A percentile compares a stretch with the other conserved stretches of the same genome.
Conservation (phyloP, 345 rosid species). For the Citrus maxima region DNA sequence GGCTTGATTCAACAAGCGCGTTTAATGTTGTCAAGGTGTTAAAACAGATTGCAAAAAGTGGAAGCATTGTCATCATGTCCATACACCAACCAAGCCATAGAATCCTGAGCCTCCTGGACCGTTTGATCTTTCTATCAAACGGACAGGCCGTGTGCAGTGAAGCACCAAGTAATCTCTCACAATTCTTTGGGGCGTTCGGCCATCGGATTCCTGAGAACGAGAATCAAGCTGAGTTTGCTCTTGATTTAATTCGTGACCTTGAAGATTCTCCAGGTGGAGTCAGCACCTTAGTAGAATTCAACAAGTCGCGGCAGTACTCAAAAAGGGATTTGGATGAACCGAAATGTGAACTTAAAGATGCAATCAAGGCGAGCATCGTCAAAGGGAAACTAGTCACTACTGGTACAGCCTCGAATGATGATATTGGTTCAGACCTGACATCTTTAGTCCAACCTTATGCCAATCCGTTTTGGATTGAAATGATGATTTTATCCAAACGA, state of each 20-base stretch:
- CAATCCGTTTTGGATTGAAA: constrained; percentile 77
- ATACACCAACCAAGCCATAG: constrained; percentile 93
- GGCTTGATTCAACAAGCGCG: constrained; percentile 90
- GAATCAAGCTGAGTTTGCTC: constrained; percentile 77
- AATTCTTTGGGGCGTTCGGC: constrained; percentile 64
- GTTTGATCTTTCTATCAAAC: constrained; percentile 70
- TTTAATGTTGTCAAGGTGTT: constrained; percentile 88
- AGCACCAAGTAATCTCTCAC: constrained; percentile 51
- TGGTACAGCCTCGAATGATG: neutral
- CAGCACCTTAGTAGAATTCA: constrained; percentile 64
- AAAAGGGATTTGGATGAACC: constrained; percentile 17
- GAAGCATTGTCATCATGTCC: constrained; percentile 90
- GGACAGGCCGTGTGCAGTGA: constrained; percentile 78
- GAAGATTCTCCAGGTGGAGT: constrained; percentile 76
- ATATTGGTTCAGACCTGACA: constrained; percentile 21
- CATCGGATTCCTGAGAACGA: constrained; percentile 86
- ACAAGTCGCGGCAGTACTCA: constrained; percentile 49
- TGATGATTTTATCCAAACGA: constrained; percentile 63
- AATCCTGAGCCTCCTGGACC: constrained; percentile 66
- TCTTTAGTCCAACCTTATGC: constrained; percentile 67
- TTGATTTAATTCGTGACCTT: constrained; percentile 77
- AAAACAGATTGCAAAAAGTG: constrained; percentile 79
- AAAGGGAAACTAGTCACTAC: constrained; percentile 72
- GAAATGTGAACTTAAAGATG: constrained; percentile 62
- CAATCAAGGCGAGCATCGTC: constrained; percentile 67